phyloP scores from a whole-genome alignment of 257 asterid species.

The Fraxinus quadrangulata region DNA sequence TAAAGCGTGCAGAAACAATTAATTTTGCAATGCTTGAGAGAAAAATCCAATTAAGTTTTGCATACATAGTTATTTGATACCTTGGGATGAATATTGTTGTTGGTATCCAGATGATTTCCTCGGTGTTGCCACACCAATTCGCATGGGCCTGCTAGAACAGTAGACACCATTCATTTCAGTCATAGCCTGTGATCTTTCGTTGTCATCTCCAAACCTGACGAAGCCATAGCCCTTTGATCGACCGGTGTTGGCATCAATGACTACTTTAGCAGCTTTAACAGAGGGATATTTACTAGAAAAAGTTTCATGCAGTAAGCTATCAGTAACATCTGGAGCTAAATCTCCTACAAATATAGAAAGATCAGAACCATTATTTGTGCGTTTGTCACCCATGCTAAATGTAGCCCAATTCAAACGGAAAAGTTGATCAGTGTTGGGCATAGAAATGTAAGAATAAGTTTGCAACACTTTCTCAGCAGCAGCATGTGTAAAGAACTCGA shows the following conservation, averaged over 20 bases:
- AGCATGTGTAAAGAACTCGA: conserved; percentile 50
- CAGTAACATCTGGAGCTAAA: conserved; percentile 63
- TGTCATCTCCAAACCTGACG: conserved; percentile 63
- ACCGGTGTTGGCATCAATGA: conserved; percentile 49
- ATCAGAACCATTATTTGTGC: conserved; percentile 53
- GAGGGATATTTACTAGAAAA: conserved; percentile 45
- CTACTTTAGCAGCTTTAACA: conserved; percentile 63
- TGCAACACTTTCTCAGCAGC: conserved; percentile 57
- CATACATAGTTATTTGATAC: conserved; percentile 23
- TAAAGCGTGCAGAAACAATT: neutral
- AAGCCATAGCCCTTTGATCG: conserved; percentile 58
- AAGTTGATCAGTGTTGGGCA: conserved; percentile 57
- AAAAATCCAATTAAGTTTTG: neutral
- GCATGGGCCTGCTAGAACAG: conserved; percentile 60
- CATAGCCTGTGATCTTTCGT: conserved; percentile 51
- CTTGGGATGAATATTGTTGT: conserved; percentile 43
- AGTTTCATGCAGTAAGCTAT: conserved; percentile 51
- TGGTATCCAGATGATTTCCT: conserved; percentile 52
- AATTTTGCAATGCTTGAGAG: neutral
- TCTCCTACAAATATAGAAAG: conserved; percentile 61
- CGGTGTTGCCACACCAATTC: conserved; percentile 54
- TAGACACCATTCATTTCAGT: conserved; percentile 51
- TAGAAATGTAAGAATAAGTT: conserved; percentile 36
- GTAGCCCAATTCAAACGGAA: conserved; percentile 65
- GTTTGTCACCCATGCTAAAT: conserved; percentile 58